A percentile compares a stretch with the other conserved stretches of the same genome.
phyloP scores from a whole-genome alignment of 805 yeast genomes.

The Sugiyamaella mastotermitis region DNA sequence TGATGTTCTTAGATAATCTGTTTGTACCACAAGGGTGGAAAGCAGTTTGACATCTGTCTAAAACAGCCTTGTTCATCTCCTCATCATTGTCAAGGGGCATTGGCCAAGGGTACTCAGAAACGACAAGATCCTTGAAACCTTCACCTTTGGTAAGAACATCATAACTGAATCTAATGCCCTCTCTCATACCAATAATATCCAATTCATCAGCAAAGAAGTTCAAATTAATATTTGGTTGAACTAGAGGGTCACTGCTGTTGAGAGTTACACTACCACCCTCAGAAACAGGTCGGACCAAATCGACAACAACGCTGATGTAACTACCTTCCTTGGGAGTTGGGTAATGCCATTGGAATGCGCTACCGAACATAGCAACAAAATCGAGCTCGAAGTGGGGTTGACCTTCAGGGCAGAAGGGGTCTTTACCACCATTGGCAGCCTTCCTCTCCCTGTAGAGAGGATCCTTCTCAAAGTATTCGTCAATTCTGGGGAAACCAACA shows the following conservation, averaged over 20 bases:
- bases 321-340: too few relatives aligned
- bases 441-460: slow-evolving; percentile 18
- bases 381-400: slow-evolving; percentile 29
- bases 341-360: too few relatives aligned
- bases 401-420: slow-evolving; percentile 26
- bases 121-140: slow-evolving; percentile 29
- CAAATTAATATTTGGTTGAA: slow-evolving; percentile 25
- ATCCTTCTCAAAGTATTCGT: slow-evolving; percentile 24
- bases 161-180: slow-evolving; percentile 29
- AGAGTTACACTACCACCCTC: slow-evolving; percentile 27
- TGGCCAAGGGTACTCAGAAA: slow-evolving; percentile 29
- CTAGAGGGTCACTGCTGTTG: slow-evolving; percentile 24
- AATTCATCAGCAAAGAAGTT: slow-evolving; percentile 29
- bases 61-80: slow-evolving; percentile 28
- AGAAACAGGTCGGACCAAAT: slow-evolving; percentile 27
- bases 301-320: slow-evolving; percentile 26
- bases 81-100: slow-evolving; percentile 29
- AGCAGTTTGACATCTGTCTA: slow-evolving; percentile 30
- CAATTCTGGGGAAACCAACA: slow-evolving; percentile 27
- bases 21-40: slow-evolving; percentile 32
- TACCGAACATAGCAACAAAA: too few relatives aligned
- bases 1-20: slow-evolving; percentile 17
- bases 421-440: slow-evolving; percentile 26
- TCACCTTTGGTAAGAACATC: slow-evolving; percentile 27
- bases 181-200: slow-evolving; percentile 30